These are phyloP conservation scores for Leersia perrieri DNA, from an alignment of 176 grass and related monocot species.

Conservation along the genomic window DNA sequence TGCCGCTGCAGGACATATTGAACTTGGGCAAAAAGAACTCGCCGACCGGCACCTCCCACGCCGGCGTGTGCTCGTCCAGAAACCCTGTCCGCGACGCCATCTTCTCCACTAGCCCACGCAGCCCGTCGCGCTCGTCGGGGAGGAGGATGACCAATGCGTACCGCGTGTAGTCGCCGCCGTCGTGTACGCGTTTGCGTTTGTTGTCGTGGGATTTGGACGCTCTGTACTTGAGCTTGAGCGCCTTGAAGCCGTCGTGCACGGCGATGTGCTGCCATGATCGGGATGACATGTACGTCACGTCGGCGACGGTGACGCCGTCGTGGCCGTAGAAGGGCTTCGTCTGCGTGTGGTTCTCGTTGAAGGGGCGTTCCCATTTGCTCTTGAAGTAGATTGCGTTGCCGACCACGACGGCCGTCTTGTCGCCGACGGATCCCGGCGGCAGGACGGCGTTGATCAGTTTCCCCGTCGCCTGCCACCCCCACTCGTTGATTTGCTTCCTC, in stretches of 20 bases:
- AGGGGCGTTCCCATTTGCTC: not conserved
- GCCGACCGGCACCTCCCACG: not conserved
- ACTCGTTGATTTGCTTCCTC: not conserved
- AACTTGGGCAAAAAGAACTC: not conserved
- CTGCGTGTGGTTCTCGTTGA: not conserved
- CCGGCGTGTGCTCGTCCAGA: not conserved
- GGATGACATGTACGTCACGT: too few species aligned
- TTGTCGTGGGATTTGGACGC: not conserved
- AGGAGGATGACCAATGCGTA: not conserved
- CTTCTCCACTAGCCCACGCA: not conserved
- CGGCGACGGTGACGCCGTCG: too few species aligned
- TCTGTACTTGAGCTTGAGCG: not conserved
- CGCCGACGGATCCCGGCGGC: not conserved
- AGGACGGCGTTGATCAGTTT: not conserved
- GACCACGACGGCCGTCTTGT: not conserved
- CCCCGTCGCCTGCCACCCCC: not conserved
- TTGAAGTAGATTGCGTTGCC: too few species aligned
- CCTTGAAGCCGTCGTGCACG: too few species aligned
- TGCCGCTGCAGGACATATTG: not conserved
- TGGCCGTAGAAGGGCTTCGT: too few species aligned
- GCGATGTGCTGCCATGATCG: too few species aligned
- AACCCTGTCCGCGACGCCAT: not conserved
- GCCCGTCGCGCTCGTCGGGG: not conserved
- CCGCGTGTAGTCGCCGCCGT: not conserved
- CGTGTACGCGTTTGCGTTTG: not conserved